Evolutionary conservation across 1,284 basidiomycete genomes (phyloP).

Genomic region (Cryptococcus hybrid): DNA sequence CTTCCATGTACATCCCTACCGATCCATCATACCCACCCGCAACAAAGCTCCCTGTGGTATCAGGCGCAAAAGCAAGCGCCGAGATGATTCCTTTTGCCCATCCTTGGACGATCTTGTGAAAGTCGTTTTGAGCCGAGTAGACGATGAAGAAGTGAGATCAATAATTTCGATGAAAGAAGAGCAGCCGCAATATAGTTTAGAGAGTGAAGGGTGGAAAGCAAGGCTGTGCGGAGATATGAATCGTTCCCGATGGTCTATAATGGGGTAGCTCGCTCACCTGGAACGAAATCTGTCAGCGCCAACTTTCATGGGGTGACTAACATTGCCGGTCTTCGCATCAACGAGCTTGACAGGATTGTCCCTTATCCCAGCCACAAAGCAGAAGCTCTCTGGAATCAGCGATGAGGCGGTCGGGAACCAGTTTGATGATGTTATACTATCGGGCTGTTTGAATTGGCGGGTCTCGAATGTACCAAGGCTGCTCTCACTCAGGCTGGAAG

Average conservation of each 20-base stretch:
- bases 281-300: neutral
- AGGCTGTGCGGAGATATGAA: conserved; percentile 79
- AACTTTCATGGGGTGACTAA: conserved; percentile 47
- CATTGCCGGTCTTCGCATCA: conserved; percentile 72
- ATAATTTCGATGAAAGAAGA: conserved; percentile 88
- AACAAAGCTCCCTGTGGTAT: conserved; percentile 67
- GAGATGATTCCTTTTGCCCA: conserved; percentile 88
- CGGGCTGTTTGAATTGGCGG: conserved; percentile 56
- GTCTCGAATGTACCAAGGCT: conserved; percentile 3
- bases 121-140: conserved; percentile 66
- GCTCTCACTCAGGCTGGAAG: neutral
- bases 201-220: conserved; percentile 66
- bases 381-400: conserved; percentile 63
- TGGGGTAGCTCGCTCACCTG: conserved; percentile 83
- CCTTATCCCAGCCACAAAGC: conserved; percentile 74
- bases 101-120: conserved; percentile 74
- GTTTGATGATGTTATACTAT: conserved; percentile 67
- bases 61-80: conserved; percentile 69
- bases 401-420: conserved; percentile 78
- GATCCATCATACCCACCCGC: conserved; percentile 62
- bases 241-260: conserved; percentile 85
- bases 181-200: conserved; percentile 81
- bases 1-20: conserved; percentile 71
- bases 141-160: conserved; percentile 58
- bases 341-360: conserved; percentile 78